phyloP scores from a whole-genome alignment of 805 yeast species.

The Ogataea nitratoaversa region DNA sequence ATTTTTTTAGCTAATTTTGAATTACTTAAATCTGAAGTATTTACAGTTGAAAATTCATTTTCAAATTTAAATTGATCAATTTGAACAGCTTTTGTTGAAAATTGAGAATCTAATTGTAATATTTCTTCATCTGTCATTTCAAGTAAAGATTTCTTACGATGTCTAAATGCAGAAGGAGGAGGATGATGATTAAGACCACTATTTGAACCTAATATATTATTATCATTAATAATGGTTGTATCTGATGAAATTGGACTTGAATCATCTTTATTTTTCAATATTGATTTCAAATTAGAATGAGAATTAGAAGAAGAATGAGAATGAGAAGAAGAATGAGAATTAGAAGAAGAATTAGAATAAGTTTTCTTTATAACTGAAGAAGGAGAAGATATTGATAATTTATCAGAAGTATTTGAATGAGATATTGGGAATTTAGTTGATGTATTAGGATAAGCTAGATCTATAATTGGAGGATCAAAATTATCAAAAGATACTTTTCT shows the following conservation, averaged over 20 bases:
- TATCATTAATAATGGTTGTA: neutral
- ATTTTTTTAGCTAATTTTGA: slow-evolving; percentile 19
- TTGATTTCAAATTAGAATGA: slow-evolving; percentile 7
- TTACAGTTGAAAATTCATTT: slow-evolving; percentile 29
- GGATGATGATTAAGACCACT: neutral
- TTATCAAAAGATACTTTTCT: slow-evolving; percentile 13
- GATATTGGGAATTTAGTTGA: too few relatives aligned
- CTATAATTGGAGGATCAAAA: slow-evolving; percentile 5
- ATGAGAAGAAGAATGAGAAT: neutral
- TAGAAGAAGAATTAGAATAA: neutral
- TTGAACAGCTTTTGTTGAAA: slow-evolving; percentile 35
- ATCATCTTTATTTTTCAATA: slow-evolving; percentile 12
- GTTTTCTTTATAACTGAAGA: neutral
- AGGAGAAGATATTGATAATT: neutral
- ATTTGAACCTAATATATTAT: slow-evolving; percentile 1
- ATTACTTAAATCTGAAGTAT: slow-evolving; percentile 14
- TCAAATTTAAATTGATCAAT: slow-evolving; percentile 44
- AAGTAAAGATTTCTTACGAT: slow-evolving; percentile 41
- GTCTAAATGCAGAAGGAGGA: slow-evolving; percentile 5
- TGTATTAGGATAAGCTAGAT: neutral
- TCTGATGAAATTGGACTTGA: slow-evolving; percentile 5
- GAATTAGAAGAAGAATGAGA: neutral
- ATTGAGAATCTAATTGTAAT: slow-evolving; percentile 52
- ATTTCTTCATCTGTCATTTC: slow-evolving; percentile 53
- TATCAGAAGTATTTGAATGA: neutral